Base-by-base conservation (phyloP, 345 rosid species). In the Turritis glabra region DNA sequence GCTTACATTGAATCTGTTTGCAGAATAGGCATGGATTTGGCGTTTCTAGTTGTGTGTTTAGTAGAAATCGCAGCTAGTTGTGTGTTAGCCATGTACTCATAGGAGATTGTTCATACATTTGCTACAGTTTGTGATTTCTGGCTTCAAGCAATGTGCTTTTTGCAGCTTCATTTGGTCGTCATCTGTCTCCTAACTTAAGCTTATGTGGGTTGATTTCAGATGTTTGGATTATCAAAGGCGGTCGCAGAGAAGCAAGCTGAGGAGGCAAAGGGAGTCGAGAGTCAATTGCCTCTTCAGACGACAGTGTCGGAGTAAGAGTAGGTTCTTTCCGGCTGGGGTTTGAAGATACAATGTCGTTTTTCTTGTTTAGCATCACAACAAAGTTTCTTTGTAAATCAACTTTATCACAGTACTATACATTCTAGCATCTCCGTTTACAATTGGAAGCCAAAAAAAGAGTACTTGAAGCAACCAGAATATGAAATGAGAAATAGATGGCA, bases 151-250 rank as follows among this genome's bases (percentile, higher is more conserved):
- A 23, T 26, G 12, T 43, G 19, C 30, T 26, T 46, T 10, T 46
- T 11, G 13, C 61, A 56, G 23, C 23, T 30, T 32, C 22, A 17
- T 65, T 18, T 47, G 41, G 40, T 46, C 40, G 6, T 41, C 41
- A 12, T 51, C 50, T 54, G 2, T 53, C 50, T 53, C 21, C 40
- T 81, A 25, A 64, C 68, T 8, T 64, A 33, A 22, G 47, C 17
- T 56, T 26, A 5, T 64, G 26, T 55, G 52, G 55, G 53, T 72
- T 67, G 60, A 0, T 26, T 75, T 75, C 86, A 88, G 96, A 90
- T 90, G 98, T 93, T 93, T 77, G 89, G 94, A 27, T 83, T 94
- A 86, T 87, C 96, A 0, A 94, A 86, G 78, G 70, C 85, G 40
- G 90, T 88, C 38, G 87, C 90, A 1, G 92, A 88, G 78, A 91